Percentiles rank a stretch among this genome's conserved stretches.
Evolutionary conservation across 1,284 basidiomycete genomes (phyloP).

Genomic region (Schizophyllum commune): DNA sequence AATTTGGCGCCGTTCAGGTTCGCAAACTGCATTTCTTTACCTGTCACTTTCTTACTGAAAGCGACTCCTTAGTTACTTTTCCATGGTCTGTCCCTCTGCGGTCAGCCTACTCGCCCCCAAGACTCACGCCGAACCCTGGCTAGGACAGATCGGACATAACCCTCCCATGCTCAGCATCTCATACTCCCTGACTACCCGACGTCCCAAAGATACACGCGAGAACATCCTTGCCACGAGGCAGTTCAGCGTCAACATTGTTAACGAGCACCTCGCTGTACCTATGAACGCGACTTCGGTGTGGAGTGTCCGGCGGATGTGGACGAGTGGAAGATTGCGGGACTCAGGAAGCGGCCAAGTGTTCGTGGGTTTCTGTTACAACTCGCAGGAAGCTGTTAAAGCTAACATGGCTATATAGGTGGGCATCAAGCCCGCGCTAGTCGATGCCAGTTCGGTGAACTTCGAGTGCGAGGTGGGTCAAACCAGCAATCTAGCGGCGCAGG

Average conservation of each 20-base stretch:
- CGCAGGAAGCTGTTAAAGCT: not conserved
- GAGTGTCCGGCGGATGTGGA: conserved; percentile 58
- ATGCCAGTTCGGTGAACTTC: conserved; percentile 64
- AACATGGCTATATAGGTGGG: conserved; percentile 21
- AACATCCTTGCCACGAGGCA: conserved; percentile 64
- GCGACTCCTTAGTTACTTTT: conserved; percentile 42
- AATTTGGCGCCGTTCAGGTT: conserved; percentile 65
- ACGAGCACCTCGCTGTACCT: conserved; percentile 67
- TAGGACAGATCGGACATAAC: conserved; percentile 46
- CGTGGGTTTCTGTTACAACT: conserved; percentile 18
- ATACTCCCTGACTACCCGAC: conserved; percentile 34
- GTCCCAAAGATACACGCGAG: conserved; percentile 55
- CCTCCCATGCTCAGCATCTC: conserved; percentile 64
- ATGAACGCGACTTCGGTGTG: conserved; percentile 62
- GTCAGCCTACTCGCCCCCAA: not conserved
- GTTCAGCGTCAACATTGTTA: conserved; percentile 74
- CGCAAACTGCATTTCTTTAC: conserved; percentile 11
- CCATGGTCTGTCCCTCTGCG: conserved; percentile 30
- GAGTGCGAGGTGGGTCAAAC: conserved; percentile 76
- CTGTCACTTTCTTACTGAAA: too few relatives aligned
- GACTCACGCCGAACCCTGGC: conserved; percentile 18
- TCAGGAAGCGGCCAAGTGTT: conserved; percentile 58
- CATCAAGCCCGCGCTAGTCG: conserved; percentile 60
- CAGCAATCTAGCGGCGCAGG: too few relatives aligned
- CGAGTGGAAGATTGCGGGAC: conserved; percentile 70